These are phyloP conservation scores for Mycena vulgaris DNA, from an alignment of 768 basidiomycete species.

Conservation along the genomic window DNA sequence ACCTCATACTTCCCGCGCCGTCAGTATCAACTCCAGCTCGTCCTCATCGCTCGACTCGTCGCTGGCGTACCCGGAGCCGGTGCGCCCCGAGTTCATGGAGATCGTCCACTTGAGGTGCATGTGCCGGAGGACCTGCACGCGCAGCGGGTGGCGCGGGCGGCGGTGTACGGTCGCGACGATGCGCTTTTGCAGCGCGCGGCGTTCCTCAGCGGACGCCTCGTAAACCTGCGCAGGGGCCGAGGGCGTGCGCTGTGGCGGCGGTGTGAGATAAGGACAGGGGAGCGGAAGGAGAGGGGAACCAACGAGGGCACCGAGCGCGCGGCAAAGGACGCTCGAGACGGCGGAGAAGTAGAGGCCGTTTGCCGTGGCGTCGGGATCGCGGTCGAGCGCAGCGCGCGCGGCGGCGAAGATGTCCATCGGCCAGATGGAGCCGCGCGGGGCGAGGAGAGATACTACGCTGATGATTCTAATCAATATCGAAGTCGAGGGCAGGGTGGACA, in stretches of 20 bases:
- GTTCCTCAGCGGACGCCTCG: constrained; percentile 4
- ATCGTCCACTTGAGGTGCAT: constrained; percentile 37
- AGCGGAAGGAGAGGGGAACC: not conserved
- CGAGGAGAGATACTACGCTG: constrained; percentile 29
- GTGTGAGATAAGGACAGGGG: not conserved
- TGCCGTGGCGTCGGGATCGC: constrained; percentile 17
- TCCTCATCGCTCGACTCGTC: constrained; percentile 32
- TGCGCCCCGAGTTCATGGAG: constrained; percentile 13
- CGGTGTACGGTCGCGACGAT: constrained; percentile 27
- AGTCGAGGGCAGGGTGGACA: not conserved
- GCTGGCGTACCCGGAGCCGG: constrained; percentile 24
- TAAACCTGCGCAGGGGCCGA: not conserved
- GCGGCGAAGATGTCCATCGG: constrained; percentile 38
- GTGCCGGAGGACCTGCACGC: constrained; percentile 36
- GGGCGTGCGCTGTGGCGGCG: constrained; percentile 11
- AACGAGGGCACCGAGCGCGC: constrained; percentile 28
- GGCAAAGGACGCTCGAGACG: constrained; percentile 29
- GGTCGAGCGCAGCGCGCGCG: constrained; percentile 25
- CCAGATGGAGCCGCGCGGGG: constrained; percentile 31
- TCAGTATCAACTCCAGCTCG: constrained; percentile 23
- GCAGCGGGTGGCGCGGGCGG: constrained; percentile 28
- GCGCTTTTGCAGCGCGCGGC: constrained; percentile 32
- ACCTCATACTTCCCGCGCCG: not conserved
- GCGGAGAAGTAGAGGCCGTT: constrained; percentile 32
- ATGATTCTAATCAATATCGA: not conserved